Conservation (phyloP, 495 filamentous ascomycete species). For the Trichoderma orchidacearum region DNA sequence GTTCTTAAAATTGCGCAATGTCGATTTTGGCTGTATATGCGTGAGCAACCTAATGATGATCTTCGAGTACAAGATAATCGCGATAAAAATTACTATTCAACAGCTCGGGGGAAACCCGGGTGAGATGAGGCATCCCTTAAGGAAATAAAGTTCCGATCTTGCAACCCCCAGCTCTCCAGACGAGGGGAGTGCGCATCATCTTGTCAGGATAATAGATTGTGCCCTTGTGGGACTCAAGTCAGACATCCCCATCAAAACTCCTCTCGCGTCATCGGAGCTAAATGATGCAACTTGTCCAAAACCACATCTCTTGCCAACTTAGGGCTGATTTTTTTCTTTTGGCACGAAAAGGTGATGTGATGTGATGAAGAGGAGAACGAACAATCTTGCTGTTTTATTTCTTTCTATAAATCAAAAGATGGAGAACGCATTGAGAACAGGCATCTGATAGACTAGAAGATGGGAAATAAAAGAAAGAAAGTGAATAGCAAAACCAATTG, state of each 20-base stretch:
- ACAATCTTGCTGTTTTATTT: no score
- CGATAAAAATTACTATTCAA: no score
- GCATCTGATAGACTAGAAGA: not conserved
- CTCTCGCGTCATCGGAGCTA: not conserved
- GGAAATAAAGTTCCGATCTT: not conserved
- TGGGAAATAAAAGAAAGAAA: no score
- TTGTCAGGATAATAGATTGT: not conserved
- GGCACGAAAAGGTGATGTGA: no score
- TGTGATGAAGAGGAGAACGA: no score
- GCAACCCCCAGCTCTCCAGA: not conserved
- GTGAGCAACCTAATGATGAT: no score
- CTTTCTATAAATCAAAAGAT: not conserved
- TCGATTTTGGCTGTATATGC: not conserved
- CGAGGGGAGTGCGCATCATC: not conserved
- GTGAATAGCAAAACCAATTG: no score
- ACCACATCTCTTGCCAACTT: not conserved
- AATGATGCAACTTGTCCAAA: not conserved
- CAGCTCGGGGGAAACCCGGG: not conserved
- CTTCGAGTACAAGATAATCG: no score
- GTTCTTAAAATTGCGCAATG: not conserved
- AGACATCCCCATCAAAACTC: not conserved
- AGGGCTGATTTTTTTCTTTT: not conserved
- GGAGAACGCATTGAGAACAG: not conserved
- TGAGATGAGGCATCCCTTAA: no score
- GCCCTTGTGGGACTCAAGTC: not conserved